Base-by-base conservation (phyloP, 2,329 filamentous ascomycete species). In the Juglanconis juglandina region DNA sequence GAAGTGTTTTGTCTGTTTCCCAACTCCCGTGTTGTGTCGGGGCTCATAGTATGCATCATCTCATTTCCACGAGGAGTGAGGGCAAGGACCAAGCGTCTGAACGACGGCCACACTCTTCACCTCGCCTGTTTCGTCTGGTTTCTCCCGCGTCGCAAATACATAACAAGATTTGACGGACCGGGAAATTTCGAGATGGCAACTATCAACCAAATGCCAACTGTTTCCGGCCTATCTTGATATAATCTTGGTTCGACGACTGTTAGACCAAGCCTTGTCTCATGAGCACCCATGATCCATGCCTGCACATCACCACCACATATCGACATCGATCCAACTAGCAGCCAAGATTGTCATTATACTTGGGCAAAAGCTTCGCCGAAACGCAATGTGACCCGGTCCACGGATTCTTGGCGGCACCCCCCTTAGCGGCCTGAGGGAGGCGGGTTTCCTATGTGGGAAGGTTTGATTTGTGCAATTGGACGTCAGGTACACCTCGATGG, bases 1-100 rank as follows among this genome's bases (percentile, higher is more conserved):
- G 30, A 8, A 58, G 41, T 52, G 55, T 58, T 58, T 58, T 24
- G 55, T 52, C 55, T 37, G 55, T 48, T 35, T 46, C 37, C n/a
- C 24, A 52, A 39, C 48, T 17, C 14, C 51, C n/a, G 10, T 9
- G 10, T 42, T 10, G 10, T 10, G 10, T 42, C 4, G 39, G 39
- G 39, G 11, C n/a, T 42, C 39, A 42, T 42, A 13, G 39, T 24
- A 24, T 24, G 39, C n/a, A 14, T 42, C 39, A 42, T 42, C 39
- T 14, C 39, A 42, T 42, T 42, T 42, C 10, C 39, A 14, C 5
- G n/a, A 42, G 10, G 10, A 42, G 6, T 42, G 39, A 14, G 10
- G n/a, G 39, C 1, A 42, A 10, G 10, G 39, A 9, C 6, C 10
- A 42, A 14, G 7, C 39, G 6, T 14, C n/a, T 14, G 39, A 10